A percentile compares a stretch with the other conserved stretches of the same genome.
phyloP scores from a whole-genome alignment of 371 early-diverging fungal species.

The Batkoa obscura region DNA sequence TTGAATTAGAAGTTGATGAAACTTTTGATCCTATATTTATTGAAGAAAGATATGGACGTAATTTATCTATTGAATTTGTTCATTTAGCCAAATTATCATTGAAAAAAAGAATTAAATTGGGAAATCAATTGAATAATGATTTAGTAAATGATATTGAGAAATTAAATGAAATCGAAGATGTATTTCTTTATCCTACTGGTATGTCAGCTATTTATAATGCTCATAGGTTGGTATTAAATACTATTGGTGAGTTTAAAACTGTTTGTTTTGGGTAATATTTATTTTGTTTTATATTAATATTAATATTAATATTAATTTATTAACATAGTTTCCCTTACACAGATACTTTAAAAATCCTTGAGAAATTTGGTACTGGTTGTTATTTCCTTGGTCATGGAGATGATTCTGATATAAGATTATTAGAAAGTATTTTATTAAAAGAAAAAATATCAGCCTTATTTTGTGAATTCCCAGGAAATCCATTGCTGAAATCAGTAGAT shows the following conservation, averaged over 20 bases:
- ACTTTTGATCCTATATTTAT: no score
- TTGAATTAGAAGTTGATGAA: slow-evolving; percentile 20
- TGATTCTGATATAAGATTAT: slow-evolving; percentile 37
- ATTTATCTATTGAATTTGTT: slow-evolving; percentile 46
- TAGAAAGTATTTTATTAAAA: slow-evolving; percentile 35
- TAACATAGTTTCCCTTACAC: slow-evolving; percentile 66
- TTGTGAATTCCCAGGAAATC: slow-evolving; percentile 88
- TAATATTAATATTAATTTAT: not conserved
- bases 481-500: slow-evolving; percentile 66
- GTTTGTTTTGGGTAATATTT: slow-evolving; percentile 68
- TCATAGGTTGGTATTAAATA: slow-evolving; percentile 34
- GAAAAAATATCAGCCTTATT: slow-evolving; percentile 58
- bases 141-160: slow-evolving; percentile 6
- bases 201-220: slow-evolving; percentile 87
- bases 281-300: not conserved
- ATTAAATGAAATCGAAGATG: slow-evolving; percentile 34
- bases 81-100: slow-evolving; percentile 51
- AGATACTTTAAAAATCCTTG: slow-evolving; percentile 83
- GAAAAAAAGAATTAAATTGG: slow-evolving; percentile 64
- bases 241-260: slow-evolving; percentile 33
- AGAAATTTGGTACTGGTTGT: slow-evolving; percentile 80
- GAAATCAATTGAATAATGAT: slow-evolving; percentile 17
- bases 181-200: slow-evolving; percentile 71
- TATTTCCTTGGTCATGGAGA: slow-evolving; percentile 72
- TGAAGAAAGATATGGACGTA: slow-evolving; percentile 86